Evolutionary conservation across 148 eudicot genomes (phyloP), one percentile per base, ranked within the genome.

Genomic region (Rhododendron ovatum): DNA sequence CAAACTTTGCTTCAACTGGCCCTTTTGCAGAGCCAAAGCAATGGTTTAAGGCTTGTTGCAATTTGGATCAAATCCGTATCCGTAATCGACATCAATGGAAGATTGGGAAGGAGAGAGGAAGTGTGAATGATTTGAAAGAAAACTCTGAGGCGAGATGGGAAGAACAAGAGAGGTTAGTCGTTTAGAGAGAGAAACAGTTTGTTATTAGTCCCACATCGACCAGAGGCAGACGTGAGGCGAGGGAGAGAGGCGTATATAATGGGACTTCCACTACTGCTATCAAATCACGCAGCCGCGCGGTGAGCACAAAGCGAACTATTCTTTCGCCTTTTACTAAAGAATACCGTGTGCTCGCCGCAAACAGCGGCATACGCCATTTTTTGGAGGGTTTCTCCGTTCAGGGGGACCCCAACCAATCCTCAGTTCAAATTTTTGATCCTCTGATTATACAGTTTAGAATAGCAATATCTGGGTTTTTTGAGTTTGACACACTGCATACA

Each of bases 241-340:
- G 75, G 10, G 74, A 69, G 33, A 69, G 15, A 30, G 37, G 39
- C 4, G 17, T 28, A 69, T 28, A 69, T 69, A 12, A 28, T 12
- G 37, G 0, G 75, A 4, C 33, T 30, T 30, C 35, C 15, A 13
- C 39, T 0, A 6, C 17, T 1, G 0, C 0, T 0, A 11, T 7
- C 1, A 8, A 47, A 47, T 17, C 75, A 59, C 57, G 83, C 87
- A 78, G 87, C 83, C 77, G 76, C 39, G 87, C 61, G 37, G 61
- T 78, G 83, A 79, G 53, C 76, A 81, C 87, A 86, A 43, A 86
- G 87, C 87, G 87, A 87, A 87, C 80, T 87, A 78, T 84, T 87
- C 84, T 87, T 87, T 87, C 86, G 84, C 84, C 89, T 84, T 84
- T 84, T 87, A 84, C 87, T 87, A 87, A 83, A 87, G 86, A 87